These are phyloP conservation scores for Aspergillus fijiensis DNA, from an alignment of 2,329 filamentous ascomycete genomes.

Conservation along the genomic window DNA sequence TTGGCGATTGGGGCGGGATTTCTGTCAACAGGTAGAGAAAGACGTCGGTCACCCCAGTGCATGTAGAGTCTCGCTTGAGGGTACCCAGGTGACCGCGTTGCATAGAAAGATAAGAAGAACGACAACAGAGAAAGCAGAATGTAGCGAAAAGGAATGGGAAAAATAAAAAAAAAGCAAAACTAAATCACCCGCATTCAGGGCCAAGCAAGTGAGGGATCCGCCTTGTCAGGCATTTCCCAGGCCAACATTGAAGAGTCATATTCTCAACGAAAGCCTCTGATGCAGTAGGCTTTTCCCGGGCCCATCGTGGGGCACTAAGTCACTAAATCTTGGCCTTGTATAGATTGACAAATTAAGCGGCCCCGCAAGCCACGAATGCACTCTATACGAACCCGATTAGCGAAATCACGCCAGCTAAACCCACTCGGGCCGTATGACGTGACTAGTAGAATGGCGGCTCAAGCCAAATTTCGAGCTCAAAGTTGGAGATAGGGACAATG, in stretches of 20 bases:
- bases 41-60: not conserved
- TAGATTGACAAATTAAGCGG: not conserved
- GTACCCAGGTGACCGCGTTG: not conserved
- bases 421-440: not conserved
- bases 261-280: not conserved
- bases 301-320: not conserved
- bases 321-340: not conserved
- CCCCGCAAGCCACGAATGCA: not conserved
- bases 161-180: not conserved
- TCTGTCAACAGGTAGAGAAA: not conserved
- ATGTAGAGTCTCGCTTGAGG: not conserved
- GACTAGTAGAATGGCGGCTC: not conserved
- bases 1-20: not conserved
- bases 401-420: not conserved
- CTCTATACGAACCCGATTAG: not conserved
- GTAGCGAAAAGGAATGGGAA: not conserved
- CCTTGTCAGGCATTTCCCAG: not conserved
- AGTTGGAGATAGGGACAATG: not conserved
- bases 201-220: not conserved
- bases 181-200: not conserved
- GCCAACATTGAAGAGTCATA: not conserved
- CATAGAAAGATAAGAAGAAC: not conserved
- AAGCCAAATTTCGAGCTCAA: not conserved
- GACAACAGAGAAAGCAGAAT: not conserved
- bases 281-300: not conserved